Percentiles rank a stretch among this genome's conserved stretches.
Conservation (phyloP, 2,329 filamentous ascomycete species). For the Exophiala xenobiotica region DNA sequence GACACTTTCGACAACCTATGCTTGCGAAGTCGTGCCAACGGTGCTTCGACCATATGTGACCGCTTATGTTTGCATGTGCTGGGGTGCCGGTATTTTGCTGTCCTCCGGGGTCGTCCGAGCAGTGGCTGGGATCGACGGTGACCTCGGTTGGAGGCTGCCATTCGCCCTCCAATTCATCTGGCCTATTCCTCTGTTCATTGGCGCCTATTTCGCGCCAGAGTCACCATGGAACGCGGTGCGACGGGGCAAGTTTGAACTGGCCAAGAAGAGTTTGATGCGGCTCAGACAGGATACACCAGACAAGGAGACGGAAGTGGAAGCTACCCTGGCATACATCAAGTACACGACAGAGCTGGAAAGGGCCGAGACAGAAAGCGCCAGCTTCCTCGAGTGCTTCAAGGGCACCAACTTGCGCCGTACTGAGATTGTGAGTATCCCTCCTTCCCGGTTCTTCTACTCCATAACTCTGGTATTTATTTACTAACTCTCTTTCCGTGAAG, state of each 20-base stretch:
- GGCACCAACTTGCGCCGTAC: slow-evolving; percentile 44
- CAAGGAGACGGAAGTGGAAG: slow-evolving; percentile 29
- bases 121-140: slow-evolving; percentile 17
- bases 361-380: slow-evolving; percentile 23
- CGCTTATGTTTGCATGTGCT: slow-evolving; percentile 62
- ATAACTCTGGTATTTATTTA: slow-evolving; percentile 7
- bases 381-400: slow-evolving; percentile 43
- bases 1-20: slow-evolving; percentile 58
- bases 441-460: neutral
- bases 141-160: slow-evolving; percentile 33
- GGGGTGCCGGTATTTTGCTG: slow-evolving; percentile 62
- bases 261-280: slow-evolving; percentile 33
- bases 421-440: slow-evolving; percentile 38
- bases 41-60: slow-evolving; percentile 59
- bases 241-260: slow-evolving; percentile 37
- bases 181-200: slow-evolving; percentile 32
- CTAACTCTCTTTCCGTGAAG: too few species aligned
- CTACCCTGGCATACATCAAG: slow-evolving; percentile 38
- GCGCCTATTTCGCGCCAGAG: slow-evolving; percentile 35
- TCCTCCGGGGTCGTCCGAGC: slow-evolving; percentile 33
- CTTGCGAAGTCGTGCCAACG: slow-evolving; percentile 63
- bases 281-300: slow-evolving; percentile 31
- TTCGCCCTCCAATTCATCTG: slow-evolving; percentile 32
- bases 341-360: slow-evolving; percentile 38
- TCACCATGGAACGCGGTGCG: slow-evolving; percentile 39